A percentile compares a stretch with the other conserved stretches of the same genome.
Conservation (phyloP, 176 grass and related monocot species). For the Musa troglodytarum region DNA sequence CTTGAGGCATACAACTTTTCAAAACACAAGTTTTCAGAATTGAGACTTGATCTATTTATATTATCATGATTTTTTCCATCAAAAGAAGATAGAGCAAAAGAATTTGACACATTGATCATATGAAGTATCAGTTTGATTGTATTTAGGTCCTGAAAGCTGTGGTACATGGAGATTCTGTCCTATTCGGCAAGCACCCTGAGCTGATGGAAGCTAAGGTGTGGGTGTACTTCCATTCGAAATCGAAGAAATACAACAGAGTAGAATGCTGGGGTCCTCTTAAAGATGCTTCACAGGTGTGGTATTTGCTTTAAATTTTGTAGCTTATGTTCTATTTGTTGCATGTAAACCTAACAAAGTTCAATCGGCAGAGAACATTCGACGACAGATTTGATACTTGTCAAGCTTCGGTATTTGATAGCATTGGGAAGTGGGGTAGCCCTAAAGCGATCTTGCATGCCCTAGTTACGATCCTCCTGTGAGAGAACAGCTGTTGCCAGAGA, state of each 20-base stretch:
- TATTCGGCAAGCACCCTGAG: slow-evolving; percentile 59
- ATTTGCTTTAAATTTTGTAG: neutral
- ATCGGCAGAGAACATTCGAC: slow-evolving; percentile 38
- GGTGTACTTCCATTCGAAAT: slow-evolving; percentile 82
- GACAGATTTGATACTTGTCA: slow-evolving; percentile 30
- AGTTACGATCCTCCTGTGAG: slow-evolving; percentile 63
- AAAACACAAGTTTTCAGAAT: neutral
- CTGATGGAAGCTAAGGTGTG: slow-evolving; percentile 83
- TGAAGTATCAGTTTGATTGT: neutral
- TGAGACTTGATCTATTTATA: neutral
- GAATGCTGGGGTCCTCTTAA: slow-evolving; percentile 88
- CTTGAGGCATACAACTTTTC: neutral
- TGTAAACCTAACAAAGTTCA: neutral
- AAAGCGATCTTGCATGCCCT: slow-evolving; percentile 61
- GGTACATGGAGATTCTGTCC: slow-evolving; percentile 56
- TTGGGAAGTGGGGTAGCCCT: neutral
- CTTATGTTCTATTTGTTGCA: neutral
- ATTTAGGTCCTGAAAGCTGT: slow-evolving; percentile 78
- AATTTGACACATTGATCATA: neutral
- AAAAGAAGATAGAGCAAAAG: no score
- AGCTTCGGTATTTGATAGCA: slow-evolving; percentile 28
- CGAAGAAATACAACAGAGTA: slow-evolving; percentile 63
- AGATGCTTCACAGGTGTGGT: slow-evolving; percentile 43
- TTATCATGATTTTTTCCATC: neutral
- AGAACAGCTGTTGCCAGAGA: neutral